Base-by-base conservation (phyloP, 768 basidiomycete species). In the Dioszegia crocea region DNA sequence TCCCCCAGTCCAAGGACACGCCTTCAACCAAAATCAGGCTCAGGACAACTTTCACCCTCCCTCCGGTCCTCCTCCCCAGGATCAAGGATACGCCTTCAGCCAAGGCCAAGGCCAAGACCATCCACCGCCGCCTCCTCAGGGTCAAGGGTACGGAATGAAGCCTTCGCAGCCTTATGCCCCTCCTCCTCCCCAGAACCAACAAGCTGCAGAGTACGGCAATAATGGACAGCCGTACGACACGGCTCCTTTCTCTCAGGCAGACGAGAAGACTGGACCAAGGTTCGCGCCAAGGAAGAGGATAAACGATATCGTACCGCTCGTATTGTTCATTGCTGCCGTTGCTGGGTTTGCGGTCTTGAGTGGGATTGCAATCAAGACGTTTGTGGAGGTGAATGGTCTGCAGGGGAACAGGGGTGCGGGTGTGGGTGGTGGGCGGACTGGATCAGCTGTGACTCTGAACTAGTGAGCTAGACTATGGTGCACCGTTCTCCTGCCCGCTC, bases 241-340 rank as follows among this genome's bases (percentile, higher is more conserved):
- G 0, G 71, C 70, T 2, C 70, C 71, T 1, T 71, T 68, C 58
- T 70, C 70, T 0, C 68, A 71, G 43, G 64, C 61, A 8, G 67
- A 64, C 39, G 71, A 73, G 39, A 70, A 72, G 66, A 70, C 74
- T 9, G 74, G 74, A 12, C 65, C 71, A 44, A 52, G 78, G 17
- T 72, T 79, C 62, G 68, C 63, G 26, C 78, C 78, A 4, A 86
- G 84, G 78, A 86, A 83, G 67, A 81, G 79, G 60, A 77, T 88
- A 30, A 88, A 89, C 57, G 88, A 90, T 74, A 84, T 84, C 2
- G 78, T 88, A 50, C 84, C 88, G 71, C 78, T 89, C 14, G 69
- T 88, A 6, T 70, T 89, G 33, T 91, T 88, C 77, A 74, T 90
- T n/a, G 78, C 84, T 1, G 84, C 87, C 78, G 85, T 88, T 33